Evolutionary conservation across 2,329 filamentous ascomycete genomes (phyloP).

Genomic region (Emericellopsis cladophorae): DNA sequence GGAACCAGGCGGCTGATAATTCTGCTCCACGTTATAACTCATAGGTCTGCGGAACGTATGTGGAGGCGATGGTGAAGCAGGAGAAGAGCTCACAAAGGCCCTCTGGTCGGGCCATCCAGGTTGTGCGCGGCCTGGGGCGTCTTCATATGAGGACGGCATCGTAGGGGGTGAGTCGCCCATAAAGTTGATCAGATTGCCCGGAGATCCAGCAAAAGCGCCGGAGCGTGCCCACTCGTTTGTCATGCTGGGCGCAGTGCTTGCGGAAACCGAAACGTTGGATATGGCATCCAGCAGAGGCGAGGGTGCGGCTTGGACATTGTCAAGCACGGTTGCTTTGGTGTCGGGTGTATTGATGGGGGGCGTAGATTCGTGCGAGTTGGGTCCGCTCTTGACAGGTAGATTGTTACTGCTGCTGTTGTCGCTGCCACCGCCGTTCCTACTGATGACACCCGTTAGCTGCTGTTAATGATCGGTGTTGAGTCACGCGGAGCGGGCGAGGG

Average conservation of each 20-base stretch:
- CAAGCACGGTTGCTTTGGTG: constrained; percentile 26
- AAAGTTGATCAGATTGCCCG: constrained; percentile 37
- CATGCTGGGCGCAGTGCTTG: constrained; percentile 33
- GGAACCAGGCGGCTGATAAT: constrained; percentile 27
- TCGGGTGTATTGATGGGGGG: constrained; percentile 31
- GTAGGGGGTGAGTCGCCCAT: constrained; percentile 40
- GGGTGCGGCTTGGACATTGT: constrained; percentile 27
- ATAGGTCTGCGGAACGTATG: constrained; percentile 28
- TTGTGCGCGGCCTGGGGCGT: constrained; percentile 23
- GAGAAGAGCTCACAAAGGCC: constrained; percentile 28
- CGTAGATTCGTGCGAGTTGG: constrained; percentile 29
- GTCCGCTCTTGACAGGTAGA: constrained; percentile 17
- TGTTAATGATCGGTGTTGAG: constrained; percentile 1
- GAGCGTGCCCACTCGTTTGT: constrained; percentile 30
- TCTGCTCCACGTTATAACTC: constrained; percentile 40
- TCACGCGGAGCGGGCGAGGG: constrained; percentile 8
- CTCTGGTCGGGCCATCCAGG: constrained; percentile 33
- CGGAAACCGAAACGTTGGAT: constrained; percentile 34
- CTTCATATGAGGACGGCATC: constrained; percentile 38
- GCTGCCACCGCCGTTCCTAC: constrained; percentile 8
- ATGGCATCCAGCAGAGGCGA: constrained; percentile 36
- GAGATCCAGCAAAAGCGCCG: constrained; percentile 32
- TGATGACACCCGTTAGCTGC: constrained; percentile 1
- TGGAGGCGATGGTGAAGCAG: constrained; percentile 26
- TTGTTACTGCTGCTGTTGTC: constrained; percentile 17